These are phyloP conservation scores for Solanum hybrid DNA, from an alignment of 305 asterid genomes.

Conservation along the genomic window DNA sequence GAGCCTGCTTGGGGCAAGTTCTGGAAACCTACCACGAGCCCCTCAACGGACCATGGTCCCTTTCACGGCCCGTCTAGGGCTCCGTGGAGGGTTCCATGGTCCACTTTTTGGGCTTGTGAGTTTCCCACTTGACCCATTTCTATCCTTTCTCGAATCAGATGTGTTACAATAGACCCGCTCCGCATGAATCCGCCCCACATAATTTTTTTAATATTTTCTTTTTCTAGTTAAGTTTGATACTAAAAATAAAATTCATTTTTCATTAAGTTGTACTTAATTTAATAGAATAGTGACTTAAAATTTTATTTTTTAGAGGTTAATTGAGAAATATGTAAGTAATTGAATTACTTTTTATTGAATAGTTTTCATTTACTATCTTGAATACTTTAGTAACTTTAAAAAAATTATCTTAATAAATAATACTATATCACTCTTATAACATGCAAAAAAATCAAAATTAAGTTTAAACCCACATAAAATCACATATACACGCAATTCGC, in stretches of 20 bases:
- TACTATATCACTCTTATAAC: neutral
- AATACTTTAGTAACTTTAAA: neutral
- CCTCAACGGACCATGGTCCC: neutral
- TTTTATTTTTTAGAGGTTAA: neutral
- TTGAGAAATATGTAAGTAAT: neutral
- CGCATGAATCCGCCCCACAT: neutral
- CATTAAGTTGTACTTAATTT: neutral
- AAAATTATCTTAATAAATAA: neutral
- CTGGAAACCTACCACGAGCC: neutral
- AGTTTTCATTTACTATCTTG: neutral
- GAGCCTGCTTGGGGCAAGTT: neutral
- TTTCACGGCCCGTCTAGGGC: neutral
- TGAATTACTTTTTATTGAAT: neutral
- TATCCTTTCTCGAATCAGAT: neutral
- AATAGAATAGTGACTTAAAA: neutral
- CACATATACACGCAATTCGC: neutral
- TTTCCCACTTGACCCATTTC: neutral
- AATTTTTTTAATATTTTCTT: too few species aligned
- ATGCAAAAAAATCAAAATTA: neutral
- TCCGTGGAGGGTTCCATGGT: neutral
- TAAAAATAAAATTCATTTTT: too few species aligned
- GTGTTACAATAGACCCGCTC: neutral
- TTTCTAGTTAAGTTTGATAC: neutral
- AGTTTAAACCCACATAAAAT: too few species aligned
- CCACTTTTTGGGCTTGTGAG: neutral